Base-by-base conservation (phyloP, 345 rosid species). In the Acer negundo region DNA sequence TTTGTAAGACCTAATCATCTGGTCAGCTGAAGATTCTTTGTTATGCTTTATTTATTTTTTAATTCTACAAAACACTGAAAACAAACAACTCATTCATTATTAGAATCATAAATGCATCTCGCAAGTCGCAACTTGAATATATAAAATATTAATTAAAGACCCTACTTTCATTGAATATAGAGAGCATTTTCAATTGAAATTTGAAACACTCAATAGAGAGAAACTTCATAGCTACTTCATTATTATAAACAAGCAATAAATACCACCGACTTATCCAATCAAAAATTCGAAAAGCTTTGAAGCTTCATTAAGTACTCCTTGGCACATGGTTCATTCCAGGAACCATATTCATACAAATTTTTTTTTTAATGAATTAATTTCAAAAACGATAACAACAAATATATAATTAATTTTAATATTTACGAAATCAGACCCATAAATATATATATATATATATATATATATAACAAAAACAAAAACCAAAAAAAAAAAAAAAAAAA, bases 251-350 rank as follows among this genome's bases (percentile, higher is more conserved):
- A 15, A 26, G 28, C 38, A 75, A 67, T 55, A 55, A 67, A 75
- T 38, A 23, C 78, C 56, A 75, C 73, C 79, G 74, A 44, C 79
- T 75, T 58, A 40, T 59, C 62, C 22, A 5, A 68, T 35, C 38
- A 4, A 35, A 28, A 35, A 49, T 73, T 63, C 53, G 38, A 16
- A 62, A 15, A 49, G 26, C 56, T 55, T 35, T 19, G 77, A 66
- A 67, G 31, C 77, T 74, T 49, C 81, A 26, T 75, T 42, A 13
- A n/a, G n/a, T n/a, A 75, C 64, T 75, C 72, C 4, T 24, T 0
- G 44, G 67, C 74, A 70, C 74, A 78, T 75, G 79, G 44, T 26
- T 69, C 40, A 63, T 81, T 74, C 83, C 47, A 24, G 2, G 44
- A 51, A 63, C 75, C 61, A 3, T 17, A 46, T 22, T 20, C 44